phyloP scores from a whole-genome alignment of 306 rosid species.

The Cyamopsis tetragonoloba region DNA sequence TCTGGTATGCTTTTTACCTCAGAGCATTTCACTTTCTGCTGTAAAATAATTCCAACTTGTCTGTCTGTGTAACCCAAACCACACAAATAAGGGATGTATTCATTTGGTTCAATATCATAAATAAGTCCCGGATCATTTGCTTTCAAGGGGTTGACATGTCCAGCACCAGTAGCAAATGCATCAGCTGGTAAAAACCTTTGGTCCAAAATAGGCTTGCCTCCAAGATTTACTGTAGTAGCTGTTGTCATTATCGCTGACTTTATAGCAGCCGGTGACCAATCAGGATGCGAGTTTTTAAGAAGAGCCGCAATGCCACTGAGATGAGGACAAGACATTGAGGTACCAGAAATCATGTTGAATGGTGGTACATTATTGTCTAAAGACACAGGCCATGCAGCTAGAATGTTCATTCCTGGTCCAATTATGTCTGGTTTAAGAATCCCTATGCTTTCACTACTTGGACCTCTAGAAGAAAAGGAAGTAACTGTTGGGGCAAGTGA shows the following conservation, averaged over 20 bases:
- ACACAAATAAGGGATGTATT: slow-evolving; percentile 54
- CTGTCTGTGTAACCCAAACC: slow-evolving; percentile 43
- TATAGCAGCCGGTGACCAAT: slow-evolving; percentile 63
- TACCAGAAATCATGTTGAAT: slow-evolving; percentile 40
- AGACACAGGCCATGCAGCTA: slow-evolving; percentile 50
- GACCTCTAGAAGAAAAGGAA: slow-evolving; percentile 61
- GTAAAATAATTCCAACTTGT: slow-evolving; percentile 32
- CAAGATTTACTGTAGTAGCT: slow-evolving; percentile 19
- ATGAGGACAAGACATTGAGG: slow-evolving; percentile 62
- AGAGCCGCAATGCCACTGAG: slow-evolving; percentile 53
- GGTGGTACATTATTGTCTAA: slow-evolving; percentile 21
- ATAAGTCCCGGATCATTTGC: slow-evolving; percentile 52
- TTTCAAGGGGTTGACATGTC: slow-evolving; percentile 54
- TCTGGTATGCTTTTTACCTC: slow-evolving; percentile 26
- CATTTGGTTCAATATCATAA: slow-evolving; percentile 39
- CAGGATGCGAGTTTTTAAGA: slow-evolving; percentile 54
- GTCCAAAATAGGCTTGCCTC: slow-evolving; percentile 26
- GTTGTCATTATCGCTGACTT: slow-evolving; percentile 55
- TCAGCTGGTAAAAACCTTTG: slow-evolving; percentile 33
- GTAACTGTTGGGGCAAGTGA: slow-evolving; percentile 33
- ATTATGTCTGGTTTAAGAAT: slow-evolving; percentile 59
- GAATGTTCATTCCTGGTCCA: slow-evolving; percentile 51
- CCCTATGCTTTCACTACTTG: slow-evolving; percentile 35
- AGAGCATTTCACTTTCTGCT: slow-evolving; percentile 24
- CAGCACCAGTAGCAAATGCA: slow-evolving; percentile 46